Evolutionary conservation across 1,139 yeast species (phyloP), one percentile per base, ranked within the genome.

Genomic region (Debaryomyces nepalensis): DNA sequence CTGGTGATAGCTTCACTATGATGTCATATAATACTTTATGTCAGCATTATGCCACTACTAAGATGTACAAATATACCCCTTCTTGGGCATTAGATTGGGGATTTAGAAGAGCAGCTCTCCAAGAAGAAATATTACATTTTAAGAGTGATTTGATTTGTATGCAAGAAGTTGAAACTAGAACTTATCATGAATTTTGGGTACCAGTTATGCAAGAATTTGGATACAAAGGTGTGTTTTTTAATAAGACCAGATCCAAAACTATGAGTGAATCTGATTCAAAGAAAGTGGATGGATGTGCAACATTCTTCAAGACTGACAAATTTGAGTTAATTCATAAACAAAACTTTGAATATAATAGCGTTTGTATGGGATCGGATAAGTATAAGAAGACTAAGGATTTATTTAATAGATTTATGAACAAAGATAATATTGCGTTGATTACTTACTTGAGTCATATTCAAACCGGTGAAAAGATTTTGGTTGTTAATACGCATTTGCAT

Each of bases 81-180:
- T 82, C 96, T 2, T 93, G 99, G 99, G 99, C 98, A 5, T 76
- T 93, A 49, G 81, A 83, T 41, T 91, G 98, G 98, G 87, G 86
- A n/a, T 90, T 85, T 65, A 84, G 99, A 66, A 81, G 85, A 58
- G 82, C 84, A 45, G 72, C 79, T 39, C 75, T 93, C 50, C 79
- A 83, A 48, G 82, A 84, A 51, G 96, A 93, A 62, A 76, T 93
- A 12, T 59, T 82, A 40, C 70, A 73, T 12, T 78, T 73, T 53
- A 76, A 79, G 45, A 75, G 91, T 21, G 98, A 93, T 62, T 73
- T 95, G 33, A 68, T 93, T 23, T 91, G 98, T 70, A 73, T 93
- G 69, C 99, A 93, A 72, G 99, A 93, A 66, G 97, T 93, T 35
- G 98, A 93, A 65, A 84, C 93, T 1, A 80, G 81, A 49, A 84